These are phyloP conservation scores for Phytophthora boehmeriae DNA, from an alignment of 352 stramenopile species.

Conservation along the genomic window DNA sequence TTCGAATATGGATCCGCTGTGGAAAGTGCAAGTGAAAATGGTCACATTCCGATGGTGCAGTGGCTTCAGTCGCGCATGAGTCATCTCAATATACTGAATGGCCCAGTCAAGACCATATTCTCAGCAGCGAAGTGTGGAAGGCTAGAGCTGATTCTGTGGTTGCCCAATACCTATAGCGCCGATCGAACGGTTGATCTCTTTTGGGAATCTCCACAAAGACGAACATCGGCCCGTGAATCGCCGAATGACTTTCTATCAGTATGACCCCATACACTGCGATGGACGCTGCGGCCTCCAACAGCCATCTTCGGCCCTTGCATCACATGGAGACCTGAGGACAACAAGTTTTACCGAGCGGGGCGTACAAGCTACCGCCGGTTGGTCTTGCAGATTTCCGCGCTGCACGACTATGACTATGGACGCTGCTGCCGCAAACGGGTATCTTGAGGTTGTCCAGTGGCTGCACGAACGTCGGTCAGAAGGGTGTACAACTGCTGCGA, in stretches of 20 bases:
- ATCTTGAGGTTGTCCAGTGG: background rate
- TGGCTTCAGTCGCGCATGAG: background rate
- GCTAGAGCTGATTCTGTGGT: background rate
- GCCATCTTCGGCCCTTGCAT: no score
- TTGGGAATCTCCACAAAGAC: background rate
- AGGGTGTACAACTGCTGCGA: no score
- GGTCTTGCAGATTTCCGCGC: no score
- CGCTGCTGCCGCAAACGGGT: no score
- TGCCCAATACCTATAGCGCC: background rate
- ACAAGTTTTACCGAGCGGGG: no score
- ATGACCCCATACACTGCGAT: no score
- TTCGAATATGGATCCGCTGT: no score
- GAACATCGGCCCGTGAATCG: background rate
- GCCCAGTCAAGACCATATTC: background rate
- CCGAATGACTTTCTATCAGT: no score
- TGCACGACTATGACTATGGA: no score
- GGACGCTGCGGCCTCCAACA: background rate
- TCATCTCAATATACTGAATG: background rate
- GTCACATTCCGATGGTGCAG: background rate
- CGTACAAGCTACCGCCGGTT: no score
- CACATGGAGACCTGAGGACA: no score
- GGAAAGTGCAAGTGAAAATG: background rate
- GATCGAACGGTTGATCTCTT: no score
- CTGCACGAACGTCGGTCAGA: background rate
- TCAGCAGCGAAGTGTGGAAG: background rate